Base-by-base conservation (phyloP, 805 yeast genomes). In the Candida oleophila region DNA sequence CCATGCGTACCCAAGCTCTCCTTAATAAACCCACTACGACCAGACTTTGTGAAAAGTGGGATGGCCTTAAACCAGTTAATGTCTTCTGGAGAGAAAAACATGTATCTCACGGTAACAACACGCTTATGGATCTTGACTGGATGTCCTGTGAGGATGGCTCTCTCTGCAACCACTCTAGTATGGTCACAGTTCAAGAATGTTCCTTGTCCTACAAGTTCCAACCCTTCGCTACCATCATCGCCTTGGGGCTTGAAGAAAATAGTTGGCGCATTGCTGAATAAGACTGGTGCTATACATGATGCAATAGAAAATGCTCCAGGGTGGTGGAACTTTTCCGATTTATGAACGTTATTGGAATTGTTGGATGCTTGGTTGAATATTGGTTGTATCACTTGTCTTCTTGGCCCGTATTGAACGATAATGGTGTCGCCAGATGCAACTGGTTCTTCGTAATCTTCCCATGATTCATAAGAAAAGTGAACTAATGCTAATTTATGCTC, bases 1-100 rank as follows among this genome's bases (percentile, higher is more conserved):
- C 99, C 99, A 64, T 94, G 99, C 1, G 99, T 94, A 70, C 99
- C 99, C 73, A 94, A 76, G 62, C 91, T 81, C 65, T 92, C 97
- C 68, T 89, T 92, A 64, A 95, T 92, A 66, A 87, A 87, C 46
- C 99, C 99, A 18, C 90, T 77, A 66, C 97, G 83, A 43, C 99
- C 99, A 57, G 84, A 78, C 65, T 88, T 89, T 37, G 98, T 91
- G 67, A 89, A 94, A 50, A 94, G 71, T 38, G 98, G 98, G 55
- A 94, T 86, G 3, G 91, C 85, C 69, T 87, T 88, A 78, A 85
- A 94, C 81, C 87, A 87, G 54, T 80, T 80, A 54, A 95, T 87
- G 63, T 94, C 99, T 41, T 87, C 89, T 9, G 88, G 71, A 60
- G 85, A 89, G 83, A 92, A 92, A 76, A 94, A 94, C 99, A 94